A percentile compares a stretch with the other conserved stretches of the same genome.
Conservation (phyloP, 306 rosid genomes). For the Cicer arietinum region DNA sequence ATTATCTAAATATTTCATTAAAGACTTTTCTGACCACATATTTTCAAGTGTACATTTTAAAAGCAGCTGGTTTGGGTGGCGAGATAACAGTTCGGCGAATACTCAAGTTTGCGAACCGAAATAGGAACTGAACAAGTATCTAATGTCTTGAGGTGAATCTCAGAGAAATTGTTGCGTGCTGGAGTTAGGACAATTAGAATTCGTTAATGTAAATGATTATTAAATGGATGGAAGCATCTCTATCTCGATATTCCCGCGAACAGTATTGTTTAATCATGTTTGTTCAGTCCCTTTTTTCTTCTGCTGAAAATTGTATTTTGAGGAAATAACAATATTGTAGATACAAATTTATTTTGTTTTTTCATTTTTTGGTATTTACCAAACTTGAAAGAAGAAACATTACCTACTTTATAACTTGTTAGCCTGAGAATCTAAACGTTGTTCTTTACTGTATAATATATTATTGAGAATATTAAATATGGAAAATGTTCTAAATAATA, state of each 20-base stretch:
- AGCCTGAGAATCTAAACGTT: constrained; percentile 5
- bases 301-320: constrained; percentile 36
- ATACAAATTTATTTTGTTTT: constrained; percentile 44
- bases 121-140: constrained; percentile 23
- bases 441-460: background rate
- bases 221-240: constrained; percentile 37
- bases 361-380: background rate
- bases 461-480: background rate
- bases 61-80: constrained; percentile 42
- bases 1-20: constrained; percentile 34
- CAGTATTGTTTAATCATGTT: constrained; percentile 36
- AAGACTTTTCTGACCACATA: constrained; percentile 39
- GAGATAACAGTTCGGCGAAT: constrained; percentile 38
- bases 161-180: constrained; percentile 44
- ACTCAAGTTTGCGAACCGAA: constrained; percentile 35
- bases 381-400: constrained; percentile 25
- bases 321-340: constrained; percentile 42
- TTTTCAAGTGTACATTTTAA: constrained; percentile 44
- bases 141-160: constrained; percentile 25
- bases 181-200: constrained; percentile 30
- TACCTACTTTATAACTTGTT: constrained; percentile 30
- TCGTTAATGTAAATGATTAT: constrained; percentile 18
- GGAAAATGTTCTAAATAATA: background rate
- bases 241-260: constrained; percentile 12
- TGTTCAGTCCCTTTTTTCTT: constrained; percentile 13